A percentile compares a stretch with the other conserved stretches of the same genome.
phyloP scores from a whole-genome alignment of 2,329 filamentous ascomycete genomes.

The Fusarium hainanense region DNA sequence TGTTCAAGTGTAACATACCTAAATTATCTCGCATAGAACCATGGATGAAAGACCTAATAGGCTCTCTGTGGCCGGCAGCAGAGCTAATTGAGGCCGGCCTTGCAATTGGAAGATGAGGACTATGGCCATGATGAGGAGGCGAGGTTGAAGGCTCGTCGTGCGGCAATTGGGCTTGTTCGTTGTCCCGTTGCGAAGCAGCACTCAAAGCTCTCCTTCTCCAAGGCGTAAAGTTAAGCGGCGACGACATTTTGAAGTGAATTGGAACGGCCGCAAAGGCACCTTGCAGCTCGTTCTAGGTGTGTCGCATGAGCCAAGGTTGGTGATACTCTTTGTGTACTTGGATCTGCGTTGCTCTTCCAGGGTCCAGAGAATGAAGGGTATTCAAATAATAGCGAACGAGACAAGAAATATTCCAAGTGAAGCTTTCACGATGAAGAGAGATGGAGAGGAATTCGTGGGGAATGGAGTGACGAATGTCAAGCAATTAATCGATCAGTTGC shows the following conservation, averaged over 20 bases:
- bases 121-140: constrained; percentile 27
- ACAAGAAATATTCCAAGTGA: constrained; percentile 40
- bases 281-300: constrained; percentile 30
- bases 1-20: constrained; percentile 55
- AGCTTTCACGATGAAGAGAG: constrained; percentile 27
- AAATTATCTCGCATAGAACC: constrained; percentile 69
- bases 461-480: constrained; percentile 44
- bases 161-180: constrained; percentile 38
- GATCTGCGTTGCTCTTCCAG: not conserved
- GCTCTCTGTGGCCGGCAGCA: constrained; percentile 64
- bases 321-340: not conserved
- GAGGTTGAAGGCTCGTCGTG: constrained; percentile 46
- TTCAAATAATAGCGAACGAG: constrained; percentile 24
- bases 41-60: constrained; percentile 78
- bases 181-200: constrained; percentile 49
- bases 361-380: constrained; percentile 11
- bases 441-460: constrained; percentile 38
- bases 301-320: constrained; percentile 35
- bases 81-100: constrained; percentile 57
- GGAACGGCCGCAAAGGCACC: constrained; percentile 30
- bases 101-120: constrained; percentile 33
- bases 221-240: constrained; percentile 60
- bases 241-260: constrained; percentile 55
- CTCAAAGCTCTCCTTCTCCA: constrained; percentile 59
- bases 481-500: constrained; percentile 5